A percentile compares a stretch with the other conserved stretches of the same genome.
Evolutionary conservation across 345 rosid species (phyloP).

Genomic region (Brassica cretica): DNA sequence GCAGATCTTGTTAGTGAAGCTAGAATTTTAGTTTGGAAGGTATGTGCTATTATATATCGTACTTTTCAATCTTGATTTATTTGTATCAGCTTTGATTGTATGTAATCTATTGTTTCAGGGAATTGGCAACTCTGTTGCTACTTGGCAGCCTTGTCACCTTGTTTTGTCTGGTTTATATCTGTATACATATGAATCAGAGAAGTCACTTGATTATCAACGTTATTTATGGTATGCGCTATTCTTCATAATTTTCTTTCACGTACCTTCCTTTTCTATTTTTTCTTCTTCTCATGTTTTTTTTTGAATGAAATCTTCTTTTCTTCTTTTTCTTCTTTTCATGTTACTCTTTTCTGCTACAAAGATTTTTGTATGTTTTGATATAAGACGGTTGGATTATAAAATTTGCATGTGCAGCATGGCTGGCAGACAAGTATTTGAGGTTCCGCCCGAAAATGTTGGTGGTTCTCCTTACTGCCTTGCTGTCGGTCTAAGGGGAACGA

Average conservation of each 20-base stretch:
- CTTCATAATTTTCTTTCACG: conserved; percentile 19
- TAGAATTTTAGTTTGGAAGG: conserved; percentile 95
- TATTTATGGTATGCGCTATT: conserved; percentile 66
- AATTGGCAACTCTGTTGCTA: conserved; percentile 88
- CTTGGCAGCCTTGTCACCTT: conserved; percentile 93
- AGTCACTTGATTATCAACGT: conserved; percentile 77
- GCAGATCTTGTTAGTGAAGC: conserved; percentile 76
- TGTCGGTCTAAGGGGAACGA: conserved; percentile 73
- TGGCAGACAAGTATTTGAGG: conserved; percentile 85
- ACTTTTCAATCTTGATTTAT: conserved; percentile 30
- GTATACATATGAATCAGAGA: conserved; percentile 79
- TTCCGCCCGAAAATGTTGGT: conserved; percentile 74
- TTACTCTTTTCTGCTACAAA: neutral
- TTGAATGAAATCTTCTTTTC: neutral
- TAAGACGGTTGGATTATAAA: conserved; percentile 7
- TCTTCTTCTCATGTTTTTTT: neutral
- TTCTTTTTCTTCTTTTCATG: conserved; percentile 1
- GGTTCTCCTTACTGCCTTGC: conserved; percentile 89
- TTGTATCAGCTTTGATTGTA: conserved; percentile 20
- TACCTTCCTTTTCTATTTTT: conserved; percentile 9
- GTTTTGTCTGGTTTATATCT: conserved; percentile 83
- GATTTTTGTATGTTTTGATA: conserved; percentile 27
- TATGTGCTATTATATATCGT: conserved; percentile 36
- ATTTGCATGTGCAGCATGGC: conserved; percentile 70
- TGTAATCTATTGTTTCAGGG: conserved; percentile 56